Evolutionary conservation across 2,329 filamentous ascomycete genomes (phyloP).

Genomic region (Coniella vitis): DNA sequence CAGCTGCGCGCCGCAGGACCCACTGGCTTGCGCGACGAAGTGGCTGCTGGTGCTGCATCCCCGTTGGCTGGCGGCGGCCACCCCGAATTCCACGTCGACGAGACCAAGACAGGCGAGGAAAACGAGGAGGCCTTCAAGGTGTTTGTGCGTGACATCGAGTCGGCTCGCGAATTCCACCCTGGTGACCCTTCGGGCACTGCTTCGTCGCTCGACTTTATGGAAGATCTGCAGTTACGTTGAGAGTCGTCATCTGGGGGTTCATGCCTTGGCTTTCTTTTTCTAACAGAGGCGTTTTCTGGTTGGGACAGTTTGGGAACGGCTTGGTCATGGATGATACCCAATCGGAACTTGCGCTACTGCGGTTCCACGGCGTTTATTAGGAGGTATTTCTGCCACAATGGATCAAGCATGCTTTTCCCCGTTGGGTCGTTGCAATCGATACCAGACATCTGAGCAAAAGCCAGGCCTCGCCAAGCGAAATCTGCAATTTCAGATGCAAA

Average conservation of each 20-base stretch:
- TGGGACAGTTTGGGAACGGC: not conserved
- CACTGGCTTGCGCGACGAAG: constrained; percentile 22
- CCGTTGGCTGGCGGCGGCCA: too few species aligned
- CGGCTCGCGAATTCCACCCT: not conserved
- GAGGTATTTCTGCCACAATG: too few species aligned
- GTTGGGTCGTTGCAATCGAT: too few species aligned
- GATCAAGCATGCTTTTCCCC: too few species aligned
- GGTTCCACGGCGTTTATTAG: not conserved
- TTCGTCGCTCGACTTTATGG: constrained; percentile 18
- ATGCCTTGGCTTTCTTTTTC: not conserved
- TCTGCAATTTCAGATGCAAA: too few species aligned
- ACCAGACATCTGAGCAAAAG: too few species aligned
- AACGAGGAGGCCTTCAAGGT: constrained; percentile 27
- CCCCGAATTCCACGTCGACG: constrained; percentile 23
- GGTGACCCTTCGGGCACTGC: constrained; percentile 11
- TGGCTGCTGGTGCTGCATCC: constrained; percentile 26
- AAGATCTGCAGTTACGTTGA: constrained; percentile 14
- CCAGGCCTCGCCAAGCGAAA: too few species aligned
- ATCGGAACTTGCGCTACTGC: not conserved
- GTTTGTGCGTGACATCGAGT: constrained; percentile 24
- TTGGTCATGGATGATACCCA: constrained; percentile 4
- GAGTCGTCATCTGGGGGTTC: too few species aligned
- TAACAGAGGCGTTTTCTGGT: not conserved
- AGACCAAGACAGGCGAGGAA: constrained; percentile 26
- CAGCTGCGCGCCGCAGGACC: constrained; percentile 36